Evolutionary conservation across 1,284 basidiomycete genomes (phyloP).

Genomic region (Exobasidium rhododendri): DNA sequence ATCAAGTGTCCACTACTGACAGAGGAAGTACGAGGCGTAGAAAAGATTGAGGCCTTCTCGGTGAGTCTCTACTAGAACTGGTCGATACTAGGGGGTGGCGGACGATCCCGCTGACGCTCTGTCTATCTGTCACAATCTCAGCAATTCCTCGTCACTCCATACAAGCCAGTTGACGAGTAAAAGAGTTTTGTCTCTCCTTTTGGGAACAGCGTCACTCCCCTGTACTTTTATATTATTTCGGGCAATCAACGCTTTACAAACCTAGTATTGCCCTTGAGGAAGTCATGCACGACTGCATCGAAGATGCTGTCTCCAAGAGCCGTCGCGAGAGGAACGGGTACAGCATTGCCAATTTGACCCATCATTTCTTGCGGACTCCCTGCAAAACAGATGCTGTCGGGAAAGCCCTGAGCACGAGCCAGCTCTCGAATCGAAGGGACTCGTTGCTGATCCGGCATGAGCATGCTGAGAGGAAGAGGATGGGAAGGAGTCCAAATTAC

Average conservation of each 20-base stretch:
- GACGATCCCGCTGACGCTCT: no score
- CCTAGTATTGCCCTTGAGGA: not conserved
- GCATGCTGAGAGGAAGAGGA: not conserved
- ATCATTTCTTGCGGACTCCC: not conserved
- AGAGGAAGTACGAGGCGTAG: conserved; percentile 91
- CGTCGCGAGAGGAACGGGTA: conserved; percentile 3
- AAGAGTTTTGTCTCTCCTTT: no score
- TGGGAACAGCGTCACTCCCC: no score
- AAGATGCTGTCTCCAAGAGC: conserved; percentile 2
- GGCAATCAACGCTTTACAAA: no score
- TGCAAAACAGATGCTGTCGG: not conserved
- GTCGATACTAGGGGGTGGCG: no score
- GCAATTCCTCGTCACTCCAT: not conserved
- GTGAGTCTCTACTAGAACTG: not conserved
- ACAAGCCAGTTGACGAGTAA: not conserved
- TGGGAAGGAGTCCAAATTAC: no score
- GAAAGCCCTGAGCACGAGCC: conserved; percentile 11
- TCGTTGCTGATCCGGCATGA: conserved; percentile 8
- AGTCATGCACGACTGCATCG: not conserved
- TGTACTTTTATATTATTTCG: no score
- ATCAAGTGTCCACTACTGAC: conserved; percentile 65
- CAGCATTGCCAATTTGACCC: conserved; percentile 11
- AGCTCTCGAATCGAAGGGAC: not conserved
- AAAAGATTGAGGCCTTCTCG: conserved; percentile 72
- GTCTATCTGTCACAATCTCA: not conserved